Base-by-base conservation (phyloP, 78 protist genomes). In the Polysphondylium violaceum region DNA sequence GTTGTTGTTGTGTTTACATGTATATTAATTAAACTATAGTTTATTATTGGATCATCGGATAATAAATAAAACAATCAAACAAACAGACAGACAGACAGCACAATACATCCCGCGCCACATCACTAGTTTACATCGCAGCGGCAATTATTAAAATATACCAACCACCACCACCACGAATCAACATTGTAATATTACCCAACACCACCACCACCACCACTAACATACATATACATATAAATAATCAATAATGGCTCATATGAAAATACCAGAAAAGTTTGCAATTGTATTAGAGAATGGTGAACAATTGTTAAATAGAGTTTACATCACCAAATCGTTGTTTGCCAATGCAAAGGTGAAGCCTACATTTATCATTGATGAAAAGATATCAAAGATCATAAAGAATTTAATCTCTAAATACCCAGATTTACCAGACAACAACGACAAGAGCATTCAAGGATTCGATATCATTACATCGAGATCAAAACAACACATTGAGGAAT, bases 211-310 rank as follows among this genome's bases (percentile, higher is more conserved):
- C 1, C 9, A 55, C 6, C 6, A 55, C 17, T 55, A 55, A 19
- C 23, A 55, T 17, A 23, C 17, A 55, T 25, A 60, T 5, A 14
- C 11, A 21, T 8, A 29, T 60, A 60, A 9, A 60, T 29, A 60
- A 36, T 19, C 31, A 41, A 67, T n/a, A 9, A 69, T 69, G 76
- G 40, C 76, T 29, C 76, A 69, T 3, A 25, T 23, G 12, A 78
- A 78, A 11, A 16, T 81, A 44, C 86, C 93, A 63, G 93, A 88
- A n/a, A 88, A 75, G 50, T 44, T 88, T 43, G 40, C 33, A 44
- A 1, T 75, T 5, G 21, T 88, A 36, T 58, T 60, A 7, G 93
- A 88, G 29, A 76, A 88, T 72, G 93, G 93, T 40, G 93, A 88
- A 25, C 78, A 77, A 33, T 21, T 74, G 19, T 59, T 88, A 27